phyloP scores from a whole-genome alignment of 768 basidiomycete genomes.

The Lyophyllum atratum region DNA sequence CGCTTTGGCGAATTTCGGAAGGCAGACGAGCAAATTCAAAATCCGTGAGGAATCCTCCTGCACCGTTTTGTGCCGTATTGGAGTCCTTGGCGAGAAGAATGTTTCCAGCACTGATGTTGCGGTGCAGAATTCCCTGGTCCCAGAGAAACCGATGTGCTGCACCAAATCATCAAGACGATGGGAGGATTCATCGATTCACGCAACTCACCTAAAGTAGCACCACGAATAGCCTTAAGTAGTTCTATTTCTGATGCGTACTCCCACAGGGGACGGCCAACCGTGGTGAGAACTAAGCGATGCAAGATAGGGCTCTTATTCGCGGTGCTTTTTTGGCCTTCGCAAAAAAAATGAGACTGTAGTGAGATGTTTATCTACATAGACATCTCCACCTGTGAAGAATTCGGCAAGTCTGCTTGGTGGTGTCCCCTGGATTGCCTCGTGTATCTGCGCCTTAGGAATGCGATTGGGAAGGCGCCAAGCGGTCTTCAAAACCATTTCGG shows the following conservation, averaged over 20 bases:
- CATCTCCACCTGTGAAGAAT: slow-evolving; percentile 17
- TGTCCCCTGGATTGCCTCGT: neutral
- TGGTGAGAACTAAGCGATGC: slow-evolving; percentile 17
- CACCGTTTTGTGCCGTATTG: neutral
- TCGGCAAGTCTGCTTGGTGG: neutral
- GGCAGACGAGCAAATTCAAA: slow-evolving; percentile 26
- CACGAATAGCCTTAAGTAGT: slow-evolving; percentile 15
- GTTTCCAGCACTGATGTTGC: too few species aligned
- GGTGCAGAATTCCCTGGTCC: slow-evolving; percentile 20
- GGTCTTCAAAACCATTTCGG: too few species aligned
- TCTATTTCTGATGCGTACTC: slow-evolving; percentile 15
- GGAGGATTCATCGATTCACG: neutral
- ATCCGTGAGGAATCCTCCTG: slow-evolving; percentile 31
- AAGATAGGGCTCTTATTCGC: slow-evolving; percentile 10
- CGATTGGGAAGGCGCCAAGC: neutral
- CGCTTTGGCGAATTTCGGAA: neutral
- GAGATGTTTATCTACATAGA: slow-evolving; percentile 4
- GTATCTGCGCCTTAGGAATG: neutral
- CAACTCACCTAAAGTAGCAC: slow-evolving; percentile 1
- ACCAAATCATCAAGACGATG: neutral
- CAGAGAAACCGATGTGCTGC: slow-evolving; percentile 19
- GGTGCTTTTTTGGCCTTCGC: neutral
- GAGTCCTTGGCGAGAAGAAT: slow-evolving; percentile 24
- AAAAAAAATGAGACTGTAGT: too few species aligned
- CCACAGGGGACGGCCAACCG: slow-evolving; percentile 19